Evolutionary conservation across 345 rosid genomes (phyloP), one percentile per base, ranked within the genome.

Genomic region (Sonneratia caseolaris): DNA sequence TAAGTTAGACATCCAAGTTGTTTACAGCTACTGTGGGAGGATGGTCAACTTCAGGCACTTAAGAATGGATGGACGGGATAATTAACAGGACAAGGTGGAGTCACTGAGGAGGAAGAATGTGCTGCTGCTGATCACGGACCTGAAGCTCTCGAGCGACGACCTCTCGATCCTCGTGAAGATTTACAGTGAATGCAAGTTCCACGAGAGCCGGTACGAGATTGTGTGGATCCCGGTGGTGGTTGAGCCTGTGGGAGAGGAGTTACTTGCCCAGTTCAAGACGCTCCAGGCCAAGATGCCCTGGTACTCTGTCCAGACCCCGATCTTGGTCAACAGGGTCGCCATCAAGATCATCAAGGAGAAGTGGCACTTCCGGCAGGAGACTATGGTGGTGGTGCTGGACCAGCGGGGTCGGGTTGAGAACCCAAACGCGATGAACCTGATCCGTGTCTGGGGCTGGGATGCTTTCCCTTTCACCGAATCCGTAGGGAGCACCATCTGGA

Each of bases 181-280:
- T n/a, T 74, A 80, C 62, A 72, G 8, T 3, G 80, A 74, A 43
- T 47, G 55, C 73, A 40, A 45, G 71, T 22, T 67, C 75, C 67
- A 70, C 24, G 79, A 70, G 8, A 70, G 64, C 13, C 69, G 40
- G 8, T 80, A 74, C 53, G 83, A 76, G 76, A 69, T 80, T 57
- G 16, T 80, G 40, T 80, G 83, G 83, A 22, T 80, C 13, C 83
- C 80, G 0, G 40, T 76, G 61, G 49, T 76, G 69, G 70, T 47
- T 0, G 74, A 43, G 13, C 76, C 36, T 10, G 51, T 47, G 14
- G 68, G 62, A 0, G 78, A 71, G 8, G 69, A 51, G 13, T 3
- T 21, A 53, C 32, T 15, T 24, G 57, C 49, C n/a, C 53, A 37
- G 19, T 80, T 74, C 56, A 37, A 80, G 75, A 14, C 9, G 4